phyloP scores from a whole-genome alignment of 371 early-diverging fungal species.

The Saksenaea oblongispora region DNA sequence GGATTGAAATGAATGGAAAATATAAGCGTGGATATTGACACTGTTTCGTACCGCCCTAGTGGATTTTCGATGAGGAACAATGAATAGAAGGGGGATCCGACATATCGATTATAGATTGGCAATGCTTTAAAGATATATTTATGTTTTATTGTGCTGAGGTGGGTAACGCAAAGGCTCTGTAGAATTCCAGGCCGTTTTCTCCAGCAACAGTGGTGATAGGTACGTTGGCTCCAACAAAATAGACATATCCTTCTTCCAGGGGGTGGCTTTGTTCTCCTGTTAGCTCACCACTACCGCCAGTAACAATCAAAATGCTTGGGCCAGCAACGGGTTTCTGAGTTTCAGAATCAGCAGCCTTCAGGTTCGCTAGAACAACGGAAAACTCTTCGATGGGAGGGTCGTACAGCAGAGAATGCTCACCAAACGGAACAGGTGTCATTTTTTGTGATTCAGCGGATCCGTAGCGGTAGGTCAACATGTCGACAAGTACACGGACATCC shows the following conservation, averaged over 20 bases:
- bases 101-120: too few species aligned
- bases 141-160: constrained; percentile 11
- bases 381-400: constrained; percentile 98
- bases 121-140: too few species aligned
- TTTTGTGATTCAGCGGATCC: constrained; percentile 79
- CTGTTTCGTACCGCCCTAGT: too few species aligned
- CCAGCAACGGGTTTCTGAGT: constrained; percentile 64
- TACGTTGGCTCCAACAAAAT: constrained; percentile 65
- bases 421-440: constrained; percentile 55
- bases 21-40: too few species aligned
- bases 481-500: constrained; percentile 89
- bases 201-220: constrained; percentile 48
- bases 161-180: constrained; percentile 60
- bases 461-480: constrained; percentile 91
- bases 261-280: constrained; percentile 18
- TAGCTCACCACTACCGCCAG: constrained; percentile 59
- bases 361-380: constrained; percentile 70
- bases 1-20: too few species aligned
- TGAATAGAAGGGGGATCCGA: too few species aligned
- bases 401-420: constrained; percentile 69
- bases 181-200: constrained; percentile 52
- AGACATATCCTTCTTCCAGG: constrained; percentile 61
- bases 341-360: constrained; percentile 53
- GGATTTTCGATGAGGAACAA: too few species aligned
- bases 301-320: constrained; percentile 85